These are phyloP conservation scores for Radiomyces spectabilis DNA, from an alignment of 192 early-diverging fungal species.

Conservation along the genomic window DNA sequence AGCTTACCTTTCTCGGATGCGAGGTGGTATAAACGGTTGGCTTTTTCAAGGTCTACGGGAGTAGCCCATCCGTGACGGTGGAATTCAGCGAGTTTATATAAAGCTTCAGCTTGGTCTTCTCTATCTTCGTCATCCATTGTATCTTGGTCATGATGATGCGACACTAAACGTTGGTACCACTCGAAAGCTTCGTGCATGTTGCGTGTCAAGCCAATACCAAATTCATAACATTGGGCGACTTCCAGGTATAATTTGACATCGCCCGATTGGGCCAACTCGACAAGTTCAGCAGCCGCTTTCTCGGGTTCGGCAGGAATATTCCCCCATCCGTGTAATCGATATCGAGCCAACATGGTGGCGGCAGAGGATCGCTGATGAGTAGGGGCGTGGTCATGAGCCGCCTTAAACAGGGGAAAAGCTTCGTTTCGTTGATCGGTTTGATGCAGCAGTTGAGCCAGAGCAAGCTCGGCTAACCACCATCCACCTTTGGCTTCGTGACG, in stretches of 20 bases:
- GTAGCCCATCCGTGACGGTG: slow-evolving; percentile 14
- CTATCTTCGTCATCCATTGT: slow-evolving; percentile 18
- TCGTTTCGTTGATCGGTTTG: slow-evolving; percentile 6
- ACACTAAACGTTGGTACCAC: slow-evolving; percentile 14
- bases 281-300: slow-evolving; percentile 7
- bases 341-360: slow-evolving; percentile 18
- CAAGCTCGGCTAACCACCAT: slow-evolving; percentile 22
- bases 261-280: slow-evolving; percentile 12
- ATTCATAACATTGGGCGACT: slow-evolving; percentile 27
- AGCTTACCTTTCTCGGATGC: slow-evolving; percentile 19
- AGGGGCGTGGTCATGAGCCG: slow-evolving; percentile 4
- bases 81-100: slow-evolving; percentile 17
- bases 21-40: slow-evolving; percentile 14
- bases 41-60: slow-evolving; percentile 7
- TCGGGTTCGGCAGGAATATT: slow-evolving; percentile 7
- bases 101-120: slow-evolving; percentile 15
- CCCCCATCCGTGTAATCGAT: slow-evolving; percentile 26
- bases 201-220: slow-evolving; percentile 15
- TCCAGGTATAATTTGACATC: slow-evolving; percentile 17
- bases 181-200: slow-evolving; percentile 14
- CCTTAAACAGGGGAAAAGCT: slow-evolving; percentile 9
- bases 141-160: slow-evolving; percentile 2
- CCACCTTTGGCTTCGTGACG: background rate
- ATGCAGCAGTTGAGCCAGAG: slow-evolving; percentile 20
- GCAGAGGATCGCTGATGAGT: background rate